Percentiles rank a stretch among this genome's conserved stretches.
These are phyloP conservation scores for Claviceps quebecensis DNA, from an alignment of 2,329 filamentous ascomycete genomes.

Conservation along the genomic window DNA sequence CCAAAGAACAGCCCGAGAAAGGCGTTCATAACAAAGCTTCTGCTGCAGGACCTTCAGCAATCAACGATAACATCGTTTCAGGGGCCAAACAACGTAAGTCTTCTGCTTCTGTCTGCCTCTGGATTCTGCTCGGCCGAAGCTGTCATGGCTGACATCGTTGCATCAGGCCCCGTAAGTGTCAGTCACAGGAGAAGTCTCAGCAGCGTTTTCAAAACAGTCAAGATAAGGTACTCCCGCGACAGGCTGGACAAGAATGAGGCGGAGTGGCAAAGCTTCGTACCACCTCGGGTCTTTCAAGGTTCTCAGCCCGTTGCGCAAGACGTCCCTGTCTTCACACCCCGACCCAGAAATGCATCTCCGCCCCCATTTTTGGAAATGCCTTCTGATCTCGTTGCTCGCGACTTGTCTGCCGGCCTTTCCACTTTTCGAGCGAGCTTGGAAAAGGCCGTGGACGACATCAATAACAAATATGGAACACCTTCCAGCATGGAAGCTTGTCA, in stretches of 20 bases:
- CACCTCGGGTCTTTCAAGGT: neutral
- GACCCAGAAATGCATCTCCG: slow-evolving; percentile 3
- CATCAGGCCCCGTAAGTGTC: slow-evolving; percentile 3
- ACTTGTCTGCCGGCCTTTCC: slow-evolving; percentile 9
- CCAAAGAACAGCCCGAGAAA: slow-evolving; percentile 1
- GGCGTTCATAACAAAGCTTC: neutral
- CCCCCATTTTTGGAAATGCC: slow-evolving; percentile 18
- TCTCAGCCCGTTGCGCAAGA: neutral
- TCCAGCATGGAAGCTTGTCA: slow-evolving; percentile 2
- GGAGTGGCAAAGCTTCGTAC: neutral
- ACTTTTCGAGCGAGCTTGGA: slow-evolving; percentile 18
- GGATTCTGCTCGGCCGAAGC: no score
- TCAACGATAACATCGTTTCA: neutral
- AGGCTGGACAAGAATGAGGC: slow-evolving; percentile 7
- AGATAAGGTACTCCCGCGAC: slow-evolving; percentile 14
- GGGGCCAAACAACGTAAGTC: neutral
- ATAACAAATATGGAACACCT: slow-evolving; percentile 13
- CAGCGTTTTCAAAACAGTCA: slow-evolving; percentile 16
- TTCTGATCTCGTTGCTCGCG: slow-evolving; percentile 13
- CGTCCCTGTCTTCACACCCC: neutral
- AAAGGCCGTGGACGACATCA: slow-evolving; percentile 17
- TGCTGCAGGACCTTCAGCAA: neutral
- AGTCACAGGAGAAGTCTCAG: slow-evolving; percentile 16
- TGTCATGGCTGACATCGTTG: neutral
- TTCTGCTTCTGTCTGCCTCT: neutral